Conservation (phyloP, 1,284 basidiomycete species). For the Ganoderma leucocontextum region DNA sequence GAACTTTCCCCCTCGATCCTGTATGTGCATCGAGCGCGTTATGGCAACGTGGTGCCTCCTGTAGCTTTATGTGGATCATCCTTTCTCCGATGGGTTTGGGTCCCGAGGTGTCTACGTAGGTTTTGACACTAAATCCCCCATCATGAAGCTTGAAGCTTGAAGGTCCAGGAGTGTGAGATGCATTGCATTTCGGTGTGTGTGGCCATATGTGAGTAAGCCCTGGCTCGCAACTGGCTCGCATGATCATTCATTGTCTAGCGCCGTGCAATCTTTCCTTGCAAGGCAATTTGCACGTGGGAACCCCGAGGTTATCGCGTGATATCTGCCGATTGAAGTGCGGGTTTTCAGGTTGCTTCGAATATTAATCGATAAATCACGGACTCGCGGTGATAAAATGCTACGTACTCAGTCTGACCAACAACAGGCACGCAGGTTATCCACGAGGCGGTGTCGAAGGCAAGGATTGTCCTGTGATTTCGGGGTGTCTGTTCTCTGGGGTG, state of each 20-base stretch:
- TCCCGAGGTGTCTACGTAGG: too few relatives aligned
- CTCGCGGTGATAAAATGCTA: not conserved
- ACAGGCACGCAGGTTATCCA: not conserved
- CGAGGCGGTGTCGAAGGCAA: not conserved
- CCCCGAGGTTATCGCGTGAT: not conserved
- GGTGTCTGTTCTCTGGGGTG: not conserved
- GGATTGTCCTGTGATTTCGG: slow-evolving; percentile 4
- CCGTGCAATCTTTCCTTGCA: not conserved
- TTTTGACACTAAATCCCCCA: too few relatives aligned
- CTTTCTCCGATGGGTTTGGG: too few relatives aligned
- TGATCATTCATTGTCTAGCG: not conserved
- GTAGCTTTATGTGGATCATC: too few relatives aligned
- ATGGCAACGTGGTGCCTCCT: too few relatives aligned
- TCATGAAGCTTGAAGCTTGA: too few relatives aligned
- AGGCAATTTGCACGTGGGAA: not conserved
- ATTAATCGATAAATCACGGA: not conserved
- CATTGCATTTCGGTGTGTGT: not conserved
- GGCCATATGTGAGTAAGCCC: not conserved
- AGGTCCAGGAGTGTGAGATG: not conserved
- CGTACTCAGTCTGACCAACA: not conserved
- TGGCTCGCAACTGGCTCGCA: not conserved
- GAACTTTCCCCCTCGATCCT: not conserved
- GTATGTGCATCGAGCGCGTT: not conserved
- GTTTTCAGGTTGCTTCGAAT: not conserved
- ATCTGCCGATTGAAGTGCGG: not conserved